A percentile compares a stretch with the other conserved stretches of the same genome.
Conservation (phyloP, 306 rosid genomes). For the Casuarina glauca region DNA sequence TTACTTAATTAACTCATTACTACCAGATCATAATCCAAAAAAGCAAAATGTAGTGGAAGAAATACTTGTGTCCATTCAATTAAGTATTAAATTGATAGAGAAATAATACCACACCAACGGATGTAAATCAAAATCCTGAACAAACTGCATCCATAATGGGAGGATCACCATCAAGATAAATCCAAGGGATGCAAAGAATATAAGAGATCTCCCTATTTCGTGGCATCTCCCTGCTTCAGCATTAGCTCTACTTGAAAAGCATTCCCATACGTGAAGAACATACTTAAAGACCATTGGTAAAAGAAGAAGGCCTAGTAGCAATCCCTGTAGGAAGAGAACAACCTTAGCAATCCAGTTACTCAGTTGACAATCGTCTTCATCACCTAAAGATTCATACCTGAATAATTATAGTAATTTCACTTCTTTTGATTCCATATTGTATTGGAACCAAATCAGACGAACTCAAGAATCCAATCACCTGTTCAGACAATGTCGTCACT, state of each 20-base stretch:
- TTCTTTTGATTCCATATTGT: constrained; percentile 59
- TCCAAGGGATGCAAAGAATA: constrained; percentile 63
- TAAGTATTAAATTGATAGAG: constrained; percentile 14
- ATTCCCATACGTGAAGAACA: constrained; percentile 58
- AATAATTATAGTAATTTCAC: constrained; percentile 73
- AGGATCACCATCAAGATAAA: constrained; percentile 56
- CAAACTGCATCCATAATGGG: constrained; percentile 88
- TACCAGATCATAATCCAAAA: constrained; percentile 18
- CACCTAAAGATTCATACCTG: constrained; percentile 60
- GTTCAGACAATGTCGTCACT: constrained; percentile 34
- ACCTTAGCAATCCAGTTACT: constrained; percentile 32
- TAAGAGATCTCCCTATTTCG: constrained; percentile 59
- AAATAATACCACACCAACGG: constrained; percentile 69
- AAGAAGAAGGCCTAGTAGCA: constrained; percentile 87
- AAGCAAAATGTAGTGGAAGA: constrained; percentile 13
- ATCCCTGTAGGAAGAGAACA: constrained; percentile 63
- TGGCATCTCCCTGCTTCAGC: constrained; percentile 51
- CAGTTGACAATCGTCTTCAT: constrained; percentile 25
- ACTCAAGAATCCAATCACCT: constrained; percentile 56
- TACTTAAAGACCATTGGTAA: constrained; percentile 66
- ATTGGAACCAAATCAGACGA: constrained; percentile 43
- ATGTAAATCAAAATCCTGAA: constrained; percentile 70
- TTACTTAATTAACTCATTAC: constrained; percentile 18
- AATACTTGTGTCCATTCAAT: constrained; percentile 2
- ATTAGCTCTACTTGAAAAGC: constrained; percentile 38